Evolutionary conservation across 2,329 filamentous ascomycete species (phyloP).

Genomic region (Apiospora aurea): DNA sequence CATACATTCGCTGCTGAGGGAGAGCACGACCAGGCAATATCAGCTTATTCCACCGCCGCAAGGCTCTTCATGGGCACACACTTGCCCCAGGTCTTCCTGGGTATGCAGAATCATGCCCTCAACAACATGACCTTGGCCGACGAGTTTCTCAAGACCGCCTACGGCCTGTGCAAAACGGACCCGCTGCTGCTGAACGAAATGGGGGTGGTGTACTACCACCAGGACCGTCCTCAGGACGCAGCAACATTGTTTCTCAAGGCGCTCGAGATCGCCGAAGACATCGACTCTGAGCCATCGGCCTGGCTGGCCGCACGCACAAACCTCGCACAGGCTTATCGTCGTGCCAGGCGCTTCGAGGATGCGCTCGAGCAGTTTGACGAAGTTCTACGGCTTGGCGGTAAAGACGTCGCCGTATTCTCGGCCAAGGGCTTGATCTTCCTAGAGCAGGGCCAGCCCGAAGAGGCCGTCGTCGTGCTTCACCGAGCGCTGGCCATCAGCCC

Average conservation of each 20-base stretch:
- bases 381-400: constrained; percentile 82
- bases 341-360: constrained; percentile 71
- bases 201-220: constrained; percentile 94
- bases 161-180: constrained; percentile 81
- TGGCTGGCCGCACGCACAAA: constrained; percentile 89
- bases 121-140: constrained; percentile 94
- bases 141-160: constrained; percentile 92
- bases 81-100: constrained; percentile 91
- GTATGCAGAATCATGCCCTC: constrained; percentile 97
- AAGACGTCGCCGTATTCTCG: constrained; percentile 79
- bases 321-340: constrained; percentile 85
- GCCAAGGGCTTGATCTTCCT: constrained; percentile 86
- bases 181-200: constrained; percentile 94
- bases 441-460: constrained; percentile 75
- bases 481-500: constrained; percentile 81
- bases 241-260: constrained; percentile 80
- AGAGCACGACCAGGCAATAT: constrained; percentile 97
- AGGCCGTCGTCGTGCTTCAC: constrained; percentile 83
- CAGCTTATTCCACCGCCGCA: constrained; percentile 94
- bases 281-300: constrained; percentile 81
- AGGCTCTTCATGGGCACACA: constrained; percentile 96
- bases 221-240: constrained; percentile 78
- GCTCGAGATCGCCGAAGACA: constrained; percentile 78
- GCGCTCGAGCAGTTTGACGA: constrained; percentile 86
- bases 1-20: constrained; percentile 98